Percentiles rank a stretch among this genome's conserved stretches.
These are phyloP conservation scores for Phoma sp. DNA, from an alignment of 2,329 filamentous ascomycete species.

Conservation along the genomic window DNA sequence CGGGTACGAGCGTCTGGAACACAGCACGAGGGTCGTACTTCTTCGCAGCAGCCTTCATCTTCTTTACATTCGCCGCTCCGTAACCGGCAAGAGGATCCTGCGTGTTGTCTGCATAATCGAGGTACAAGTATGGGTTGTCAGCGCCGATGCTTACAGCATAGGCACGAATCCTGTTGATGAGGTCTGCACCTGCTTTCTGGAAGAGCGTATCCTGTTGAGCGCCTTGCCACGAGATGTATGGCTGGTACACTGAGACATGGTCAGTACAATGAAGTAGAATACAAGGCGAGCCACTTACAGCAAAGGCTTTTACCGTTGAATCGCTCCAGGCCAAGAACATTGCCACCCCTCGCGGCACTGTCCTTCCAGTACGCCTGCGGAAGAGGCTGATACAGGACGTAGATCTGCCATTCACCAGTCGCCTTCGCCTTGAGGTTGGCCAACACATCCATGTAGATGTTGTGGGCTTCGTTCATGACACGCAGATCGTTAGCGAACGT, in stretches of 20 bases:
- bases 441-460: conserved; percentile 52
- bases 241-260: conserved; percentile 22
- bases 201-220: conserved; percentile 29
- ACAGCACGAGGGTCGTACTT: conserved; percentile 34
- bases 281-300: conserved; percentile 22
- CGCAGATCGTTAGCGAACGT: conserved; percentile 45
- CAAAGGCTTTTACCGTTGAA: conserved; percentile 22
- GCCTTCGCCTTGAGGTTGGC: conserved; percentile 38
- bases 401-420: conserved; percentile 42
- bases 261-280: background rate
- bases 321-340: conserved; percentile 50
- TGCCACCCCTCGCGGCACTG: conserved; percentile 49
- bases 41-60: conserved; percentile 27
- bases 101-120: conserved; percentile 42
- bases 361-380: conserved; percentile 48
- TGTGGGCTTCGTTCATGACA: conserved; percentile 49
- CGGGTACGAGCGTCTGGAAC: conserved; percentile 35
- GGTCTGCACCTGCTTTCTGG: conserved; percentile 24
- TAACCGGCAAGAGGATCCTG: conserved; percentile 35
- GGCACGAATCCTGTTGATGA: conserved; percentile 22
- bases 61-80: conserved; percentile 25
- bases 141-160: conserved; percentile 31
- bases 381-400: conserved; percentile 49
- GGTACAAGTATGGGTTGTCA: conserved; percentile 38
- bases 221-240: conserved; percentile 33